These are phyloP conservation scores for Mrakia blollopis DNA, from an alignment of 768 basidiomycete genomes.

Conservation along the genomic window DNA sequence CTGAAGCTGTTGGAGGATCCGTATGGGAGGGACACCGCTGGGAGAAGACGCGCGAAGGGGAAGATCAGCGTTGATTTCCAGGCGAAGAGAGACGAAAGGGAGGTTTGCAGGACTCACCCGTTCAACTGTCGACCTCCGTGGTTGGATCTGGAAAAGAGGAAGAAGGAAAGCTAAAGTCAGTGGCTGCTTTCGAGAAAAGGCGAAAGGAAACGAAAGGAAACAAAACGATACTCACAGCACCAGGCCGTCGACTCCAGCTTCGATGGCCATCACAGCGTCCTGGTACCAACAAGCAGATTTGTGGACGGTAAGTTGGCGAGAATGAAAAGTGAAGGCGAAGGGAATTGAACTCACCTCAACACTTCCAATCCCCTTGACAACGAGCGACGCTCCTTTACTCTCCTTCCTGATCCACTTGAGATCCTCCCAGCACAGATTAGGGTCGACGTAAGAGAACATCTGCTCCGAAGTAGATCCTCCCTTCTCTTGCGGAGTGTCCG, in stretches of 20 bases:
- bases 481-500: constrained; percentile 1
- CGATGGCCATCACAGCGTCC: constrained; percentile 44
- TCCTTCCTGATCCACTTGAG: constrained; percentile 43
- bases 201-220: not conserved
- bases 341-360: constrained; percentile 37
- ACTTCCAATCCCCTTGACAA: constrained; percentile 46
- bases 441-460: constrained; percentile 34
- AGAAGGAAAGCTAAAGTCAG: not conserved
- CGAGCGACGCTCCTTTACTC: constrained; percentile 41
- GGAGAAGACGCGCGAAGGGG: not conserved
- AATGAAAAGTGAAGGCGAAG: not conserved
- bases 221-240: constrained; percentile 37
- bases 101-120: not conserved
- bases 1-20: constrained; percentile 7
- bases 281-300: no score
- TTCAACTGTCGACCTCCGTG: constrained; percentile 36
- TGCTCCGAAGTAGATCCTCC: constrained; percentile 29
- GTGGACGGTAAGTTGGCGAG: no score
- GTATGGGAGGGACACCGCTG: constrained; percentile 4
- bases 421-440: constrained; percentile 42
- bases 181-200: not conserved
- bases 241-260: constrained; percentile 48
- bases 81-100: not conserved
- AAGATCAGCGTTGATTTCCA: not conserved
- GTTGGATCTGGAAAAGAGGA: constrained; percentile 39